Evolutionary conservation across 2,329 filamentous ascomycete genomes (phyloP), one percentile per base, ranked within the genome.

Genomic region (Dryadomyces quercus-mongolicae): DNA sequence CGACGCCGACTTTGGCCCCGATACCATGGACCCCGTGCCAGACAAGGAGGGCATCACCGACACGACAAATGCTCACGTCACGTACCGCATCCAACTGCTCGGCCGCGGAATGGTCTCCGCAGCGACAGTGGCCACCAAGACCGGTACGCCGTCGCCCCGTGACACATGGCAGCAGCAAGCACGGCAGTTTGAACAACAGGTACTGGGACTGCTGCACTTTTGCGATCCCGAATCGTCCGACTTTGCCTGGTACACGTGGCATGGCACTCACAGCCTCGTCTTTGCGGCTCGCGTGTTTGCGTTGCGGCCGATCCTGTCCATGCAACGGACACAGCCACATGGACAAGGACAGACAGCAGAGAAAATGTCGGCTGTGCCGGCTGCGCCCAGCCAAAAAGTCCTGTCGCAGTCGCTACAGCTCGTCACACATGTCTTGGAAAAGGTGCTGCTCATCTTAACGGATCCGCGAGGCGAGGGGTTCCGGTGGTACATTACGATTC

Each of bases 181-280:
- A 47, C 8, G 12, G 1, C 31, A 44, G 20, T 43, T 46, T 64
- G 65, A 52, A 22, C 16, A 52, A 10, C 25, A 47, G 31, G 51
- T 22, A 1, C 25, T 52, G 1, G 25, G 31, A 9, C 22, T 52
- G 25, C 43, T 52, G 20, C 25, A 38, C 31, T 52, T 38, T 43
- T 65, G 65, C 47, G 63, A 67, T 45, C 64, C 64, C 2, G 60
- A 64, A 9, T 51, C 62, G 18, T 63, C 58, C 20, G 16, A 54
- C 3, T 65, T 63, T 49, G 63, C 64, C 5, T 66, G 65, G 65
- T 64, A 64, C 42, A 59, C 61, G 8, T 64, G 60, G 45, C 62
- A 66, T 52, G 57, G 58, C 21, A 56, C 63, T 0, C 63, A 63
- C 8, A 60, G 57, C 15, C 52, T 56, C n/a, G 44, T 46, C 15